phyloP scores from a whole-genome alignment of 805 yeast species.

The Kregervanrija delftensis region DNA sequence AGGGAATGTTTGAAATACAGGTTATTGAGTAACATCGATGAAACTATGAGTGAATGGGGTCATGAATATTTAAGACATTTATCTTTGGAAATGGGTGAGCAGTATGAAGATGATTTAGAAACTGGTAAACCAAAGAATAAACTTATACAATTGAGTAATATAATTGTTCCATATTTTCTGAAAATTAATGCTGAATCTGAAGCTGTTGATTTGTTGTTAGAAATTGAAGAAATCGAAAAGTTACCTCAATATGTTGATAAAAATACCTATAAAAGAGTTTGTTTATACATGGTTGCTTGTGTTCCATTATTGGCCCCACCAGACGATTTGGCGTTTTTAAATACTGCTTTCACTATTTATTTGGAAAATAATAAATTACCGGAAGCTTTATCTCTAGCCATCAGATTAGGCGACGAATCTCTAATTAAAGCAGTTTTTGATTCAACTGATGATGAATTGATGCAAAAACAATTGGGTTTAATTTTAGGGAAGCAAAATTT shows the following conservation, averaged over 20 bases:
- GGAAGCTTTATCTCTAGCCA: constrained; percentile 85
- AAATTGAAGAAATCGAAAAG: constrained; percentile 80
- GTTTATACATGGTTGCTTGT: constrained; percentile 91
- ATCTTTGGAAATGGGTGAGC: constrained; percentile 91
- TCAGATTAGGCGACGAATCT: constrained; percentile 76
- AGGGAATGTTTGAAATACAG: constrained; percentile 78
- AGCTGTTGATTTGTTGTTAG: constrained; percentile 89
- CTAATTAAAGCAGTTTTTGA: constrained; percentile 75
- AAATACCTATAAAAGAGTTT: constrained; percentile 78
- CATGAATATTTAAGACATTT: constrained; percentile 96
- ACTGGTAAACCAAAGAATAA: constrained; percentile 21
- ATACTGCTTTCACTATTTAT: constrained; percentile 85
- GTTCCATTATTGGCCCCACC: constrained; percentile 96
- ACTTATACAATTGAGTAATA: constrained; percentile 59
- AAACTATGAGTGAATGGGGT: constrained; percentile 85
- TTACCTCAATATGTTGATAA: constrained; percentile 81
- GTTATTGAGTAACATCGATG: constrained; percentile 37
- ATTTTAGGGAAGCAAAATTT: constrained; percentile 83
- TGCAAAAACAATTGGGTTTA: constrained; percentile 88
- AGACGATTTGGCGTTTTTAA: constrained; percentile 77
- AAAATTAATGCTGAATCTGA: constrained; percentile 98
- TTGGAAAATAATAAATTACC: constrained; percentile 72
- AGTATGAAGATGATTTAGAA: constrained; percentile 47
- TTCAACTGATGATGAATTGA: constrained; percentile 63
- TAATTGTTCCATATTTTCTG: constrained; percentile 82